Conservation (phyloP, 148 eudicot genomes). For the Selenicereus undatus region DNA sequence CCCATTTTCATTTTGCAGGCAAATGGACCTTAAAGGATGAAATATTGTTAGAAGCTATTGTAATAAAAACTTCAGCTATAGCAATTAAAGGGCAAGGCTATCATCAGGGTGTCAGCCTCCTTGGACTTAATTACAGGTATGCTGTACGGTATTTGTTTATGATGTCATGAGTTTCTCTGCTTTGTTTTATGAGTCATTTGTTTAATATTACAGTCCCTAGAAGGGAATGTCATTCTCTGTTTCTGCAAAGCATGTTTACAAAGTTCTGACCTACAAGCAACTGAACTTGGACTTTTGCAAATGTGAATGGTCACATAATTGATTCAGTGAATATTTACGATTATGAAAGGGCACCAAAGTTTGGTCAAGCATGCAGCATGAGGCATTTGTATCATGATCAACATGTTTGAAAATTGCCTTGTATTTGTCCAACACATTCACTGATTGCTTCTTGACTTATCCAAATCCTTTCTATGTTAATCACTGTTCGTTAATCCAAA, state of each 20-base stretch:
- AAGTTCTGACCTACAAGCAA: neutral
- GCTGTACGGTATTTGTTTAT: neutral
- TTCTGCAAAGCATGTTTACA: neutral
- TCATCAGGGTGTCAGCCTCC: neutral
- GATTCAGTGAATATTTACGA: neutral
- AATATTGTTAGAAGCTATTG: neutral
- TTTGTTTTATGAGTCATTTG: slow-evolving; percentile 11
- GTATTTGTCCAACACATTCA: neutral
- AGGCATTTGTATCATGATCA: neutral
- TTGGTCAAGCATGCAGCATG: neutral
- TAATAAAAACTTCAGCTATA: neutral
- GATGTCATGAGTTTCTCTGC: neutral
- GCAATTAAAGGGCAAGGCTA: neutral
- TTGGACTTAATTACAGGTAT: neutral
- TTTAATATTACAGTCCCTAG: slow-evolving; percentile 4
- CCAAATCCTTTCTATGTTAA: too few species aligned
- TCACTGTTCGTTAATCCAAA: too few species aligned
- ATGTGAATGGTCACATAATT: slow-evolving; percentile 4
- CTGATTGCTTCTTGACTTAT: neutral
- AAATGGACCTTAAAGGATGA: neutral
- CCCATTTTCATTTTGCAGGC: neutral
- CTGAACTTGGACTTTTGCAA: slow-evolving; percentile 4
- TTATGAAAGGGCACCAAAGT: slow-evolving; percentile 5
- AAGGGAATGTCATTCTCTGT: slow-evolving; percentile 5
- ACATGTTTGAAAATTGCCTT: neutral